Evolutionary conservation across 2,329 filamentous ascomycete species (phyloP), one percentile per base, ranked within the genome.

Genomic region (Coniochaeta sp.): DNA sequence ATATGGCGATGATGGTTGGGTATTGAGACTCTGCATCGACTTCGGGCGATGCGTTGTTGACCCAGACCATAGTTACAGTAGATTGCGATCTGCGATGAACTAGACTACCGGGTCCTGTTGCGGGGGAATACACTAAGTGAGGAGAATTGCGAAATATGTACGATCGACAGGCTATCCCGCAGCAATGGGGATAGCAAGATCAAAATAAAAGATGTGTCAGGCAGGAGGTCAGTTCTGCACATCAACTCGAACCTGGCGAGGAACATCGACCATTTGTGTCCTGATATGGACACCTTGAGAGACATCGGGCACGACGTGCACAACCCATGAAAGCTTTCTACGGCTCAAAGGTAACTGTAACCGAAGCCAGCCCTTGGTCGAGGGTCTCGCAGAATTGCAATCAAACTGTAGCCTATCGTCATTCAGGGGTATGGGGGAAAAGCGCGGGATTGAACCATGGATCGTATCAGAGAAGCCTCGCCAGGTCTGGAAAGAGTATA

Each of bases 11-110:
- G 47, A 84, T 82, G 36, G 72, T 73, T 22, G 68, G 74, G 62
- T 77, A 83, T 58, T 82, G 70, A 3, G 81, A 83, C 60, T 71
- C 63, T 22, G 68, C 72, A 54, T 83, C 72, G 26, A 82, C 70
- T 64, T 78, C 77, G 7, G 76, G 71, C 8, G 77, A 70, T 57
- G 77, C 80, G 70, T 82, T 76, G 50, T 76, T 64, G 54, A 84
- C 79, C 80, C 80, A 83, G 60, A 70, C 74, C 79, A 82, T 82
- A 4, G 17, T 57, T 12, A 17, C 38, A 19, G 38, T 7, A n/a
- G 9, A n/a, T 9, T n/a, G 36, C 36, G 38, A 19, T 43, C 5
- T 43, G 38, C 17, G n/a, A 19, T 19, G 38, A n/a, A 19, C 16
- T 19, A 17, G 38, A 19, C n/a, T 43, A 9, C n/a, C 19, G 17